phyloP scores from a whole-genome alignment of 306 rosid species.

The Dicorynia guianensis region DNA sequence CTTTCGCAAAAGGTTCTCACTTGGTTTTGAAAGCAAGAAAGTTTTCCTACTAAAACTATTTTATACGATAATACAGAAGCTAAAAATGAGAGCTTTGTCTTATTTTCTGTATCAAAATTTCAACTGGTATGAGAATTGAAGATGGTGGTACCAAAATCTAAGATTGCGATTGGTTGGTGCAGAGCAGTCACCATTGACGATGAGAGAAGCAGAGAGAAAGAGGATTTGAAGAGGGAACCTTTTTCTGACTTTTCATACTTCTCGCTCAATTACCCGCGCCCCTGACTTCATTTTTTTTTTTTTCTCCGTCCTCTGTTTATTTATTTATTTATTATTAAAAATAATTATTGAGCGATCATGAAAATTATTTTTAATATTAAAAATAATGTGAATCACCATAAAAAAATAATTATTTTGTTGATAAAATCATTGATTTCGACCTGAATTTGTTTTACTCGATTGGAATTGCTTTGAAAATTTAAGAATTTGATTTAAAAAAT shows the following conservation, averaged over 20 bases:
- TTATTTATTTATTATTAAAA: too few species aligned
- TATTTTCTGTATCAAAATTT: too few species aligned
- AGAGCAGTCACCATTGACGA: constrained; percentile 22
- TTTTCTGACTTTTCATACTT: constrained; percentile 42
- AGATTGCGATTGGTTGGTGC: neutral
- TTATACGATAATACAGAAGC: neutral
- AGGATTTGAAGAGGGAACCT: neutral
- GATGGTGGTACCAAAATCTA: constrained; percentile 8
- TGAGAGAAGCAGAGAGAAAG: neutral
- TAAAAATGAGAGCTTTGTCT: neutral
- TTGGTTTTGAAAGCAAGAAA: constrained; percentile 2
- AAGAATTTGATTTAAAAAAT: too few species aligned
- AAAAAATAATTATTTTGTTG: too few species aligned
- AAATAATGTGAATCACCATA: too few species aligned
- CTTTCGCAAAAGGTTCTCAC: neutral
- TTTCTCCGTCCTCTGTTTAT: neutral
- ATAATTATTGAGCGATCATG: too few species aligned
- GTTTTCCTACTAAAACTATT: neutral
- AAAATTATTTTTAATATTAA: too few species aligned
- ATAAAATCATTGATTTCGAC: too few species aligned
- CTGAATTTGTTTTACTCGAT: too few species aligned
- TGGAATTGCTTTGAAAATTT: too few species aligned
- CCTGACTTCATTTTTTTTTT: neutral
- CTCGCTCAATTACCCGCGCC: constrained; percentile 2
- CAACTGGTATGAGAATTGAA: neutral